These are phyloP conservation scores for Picea mariana DNA, from an alignment of 83 land plant species.

Conservation along the genomic window DNA sequence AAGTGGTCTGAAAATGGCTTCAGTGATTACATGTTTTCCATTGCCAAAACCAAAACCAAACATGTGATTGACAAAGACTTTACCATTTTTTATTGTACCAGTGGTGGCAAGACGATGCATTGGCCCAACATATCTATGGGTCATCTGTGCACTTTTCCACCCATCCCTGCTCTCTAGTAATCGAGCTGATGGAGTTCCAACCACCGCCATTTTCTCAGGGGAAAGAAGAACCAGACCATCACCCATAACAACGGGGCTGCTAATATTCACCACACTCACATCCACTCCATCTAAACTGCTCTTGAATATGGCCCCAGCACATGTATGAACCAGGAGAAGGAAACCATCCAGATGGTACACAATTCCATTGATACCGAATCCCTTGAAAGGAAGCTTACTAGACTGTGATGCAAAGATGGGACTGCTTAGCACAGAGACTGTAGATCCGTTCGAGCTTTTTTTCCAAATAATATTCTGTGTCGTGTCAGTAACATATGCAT, in stretches of 20 bases:
- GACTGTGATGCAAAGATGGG: slow-evolving; percentile 37
- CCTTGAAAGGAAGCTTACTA: slow-evolving; percentile 33
- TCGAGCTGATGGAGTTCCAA: slow-evolving; percentile 35
- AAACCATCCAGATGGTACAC: slow-evolving; percentile 72
- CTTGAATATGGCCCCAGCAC: slow-evolving; percentile 47
- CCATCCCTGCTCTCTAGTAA: slow-evolving; percentile 63
- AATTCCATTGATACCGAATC: slow-evolving; percentile 65
- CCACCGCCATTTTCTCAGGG: slow-evolving; percentile 44
- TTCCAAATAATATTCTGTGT: slow-evolving; percentile 37
- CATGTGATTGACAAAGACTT: slow-evolving; percentile 13
- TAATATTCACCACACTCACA: slow-evolving; percentile 36
- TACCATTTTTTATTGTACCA: slow-evolving; percentile 55
- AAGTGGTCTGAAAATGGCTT: background rate
- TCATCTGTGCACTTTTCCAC: slow-evolving; percentile 56
- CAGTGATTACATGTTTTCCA: slow-evolving; percentile 46
- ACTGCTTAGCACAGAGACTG: slow-evolving; percentile 26
- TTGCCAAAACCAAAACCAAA: slow-evolving; percentile 42
- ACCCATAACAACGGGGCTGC: slow-evolving; percentile 31
- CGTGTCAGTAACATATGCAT: slow-evolving; percentile 62
- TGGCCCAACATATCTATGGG: slow-evolving; percentile 38
- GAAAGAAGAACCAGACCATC: slow-evolving; percentile 69
- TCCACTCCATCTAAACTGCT: slow-evolving; percentile 27
- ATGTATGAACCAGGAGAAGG: slow-evolving; percentile 57
- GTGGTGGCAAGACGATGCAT: slow-evolving; percentile 54
- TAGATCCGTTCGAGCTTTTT: slow-evolving; percentile 44